Percentiles rank a stretch among this genome's conserved stretches.
Evolutionary conservation across 495 filamentous ascomycete species (phyloP).

Genomic region (Daldinia decipiens): DNA sequence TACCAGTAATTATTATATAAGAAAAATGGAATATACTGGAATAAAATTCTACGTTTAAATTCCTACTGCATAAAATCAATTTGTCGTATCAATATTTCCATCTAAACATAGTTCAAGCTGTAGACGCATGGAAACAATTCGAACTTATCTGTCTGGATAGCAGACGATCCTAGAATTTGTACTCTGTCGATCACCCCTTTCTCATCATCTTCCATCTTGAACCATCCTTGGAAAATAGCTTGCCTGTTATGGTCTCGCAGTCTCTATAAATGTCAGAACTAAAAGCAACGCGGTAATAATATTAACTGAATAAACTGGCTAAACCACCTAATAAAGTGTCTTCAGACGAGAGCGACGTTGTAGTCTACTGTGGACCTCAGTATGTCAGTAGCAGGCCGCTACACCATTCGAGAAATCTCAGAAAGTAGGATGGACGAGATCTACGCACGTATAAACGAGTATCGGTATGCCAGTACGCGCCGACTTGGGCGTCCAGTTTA

Average conservation of each 20-base stretch:
- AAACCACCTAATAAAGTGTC: not conserved
- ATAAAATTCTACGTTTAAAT: too few species aligned
- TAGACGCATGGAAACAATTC: not conserved
- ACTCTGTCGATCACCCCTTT: not conserved
- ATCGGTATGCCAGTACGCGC: constrained; percentile 18
- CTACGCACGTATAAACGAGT: constrained; percentile 20
- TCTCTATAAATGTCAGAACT: not conserved
- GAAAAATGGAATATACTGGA: too few species aligned
- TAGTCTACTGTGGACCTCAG: not conserved
- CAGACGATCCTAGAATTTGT: too few species aligned
- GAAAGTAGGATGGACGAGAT: not conserved
- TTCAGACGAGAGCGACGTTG: not conserved
- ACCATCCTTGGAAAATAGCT: not conserved
- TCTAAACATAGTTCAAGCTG: not conserved
- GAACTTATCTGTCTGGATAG: not conserved
- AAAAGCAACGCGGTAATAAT: not conserved
- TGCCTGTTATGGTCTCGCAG: not conserved
- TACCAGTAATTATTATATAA: too few species aligned
- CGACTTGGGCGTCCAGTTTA: not conserved
- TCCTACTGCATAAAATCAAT: not conserved
- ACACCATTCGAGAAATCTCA: constrained; percentile 2
- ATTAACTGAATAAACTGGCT: constrained; percentile 4
- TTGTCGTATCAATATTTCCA: not conserved
- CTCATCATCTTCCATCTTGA: too few species aligned
- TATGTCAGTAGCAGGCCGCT: not conserved